Evolutionary conservation across 177 flowering plant species (phyloP).

Genomic region (Telopea speciosissima): DNA sequence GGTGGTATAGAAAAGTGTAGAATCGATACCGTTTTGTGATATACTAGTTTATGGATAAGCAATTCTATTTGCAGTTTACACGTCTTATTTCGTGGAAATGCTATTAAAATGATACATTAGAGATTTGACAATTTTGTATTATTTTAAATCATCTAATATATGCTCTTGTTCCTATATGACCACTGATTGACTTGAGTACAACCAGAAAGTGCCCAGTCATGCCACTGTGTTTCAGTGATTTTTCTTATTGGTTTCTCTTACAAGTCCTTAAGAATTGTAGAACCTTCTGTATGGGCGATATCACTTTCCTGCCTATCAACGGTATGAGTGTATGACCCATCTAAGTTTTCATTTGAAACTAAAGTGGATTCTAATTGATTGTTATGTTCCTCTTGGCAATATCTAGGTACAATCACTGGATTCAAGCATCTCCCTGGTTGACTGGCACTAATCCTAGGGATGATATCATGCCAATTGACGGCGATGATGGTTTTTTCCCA

Average conservation of each 20-base stretch:
- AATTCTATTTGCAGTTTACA: too few species aligned
- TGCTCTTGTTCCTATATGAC: too few species aligned
- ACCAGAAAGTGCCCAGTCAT: too few species aligned
- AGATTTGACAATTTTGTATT: too few species aligned
- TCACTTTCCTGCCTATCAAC: background rate
- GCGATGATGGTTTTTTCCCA: conserved; percentile 91
- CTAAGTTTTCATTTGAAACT: background rate
- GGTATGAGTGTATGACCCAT: background rate
- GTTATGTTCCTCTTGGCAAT: conserved; percentile 2
- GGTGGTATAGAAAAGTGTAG: too few species aligned
- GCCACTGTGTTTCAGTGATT: too few species aligned
- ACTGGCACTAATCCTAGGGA: conserved; percentile 71
- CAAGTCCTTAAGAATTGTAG: background rate
- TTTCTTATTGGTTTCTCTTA: background rate
- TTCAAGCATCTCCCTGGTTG: conserved; percentile 86
- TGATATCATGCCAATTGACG: conserved; percentile 66
- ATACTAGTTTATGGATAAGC: too few species aligned
- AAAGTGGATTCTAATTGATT: background rate
- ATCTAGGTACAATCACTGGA: conserved; percentile 69
- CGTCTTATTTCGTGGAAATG: too few species aligned
- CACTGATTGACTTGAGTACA: too few species aligned
- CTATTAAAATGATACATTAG: too few species aligned
- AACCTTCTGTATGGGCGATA: background rate
- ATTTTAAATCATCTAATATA: too few species aligned
- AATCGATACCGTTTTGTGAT: too few species aligned